Evolutionary conservation across 163 green algal genomes (phyloP), one percentile per base, ranked within the genome.

Genomic region (Dunaliella salina): DNA sequence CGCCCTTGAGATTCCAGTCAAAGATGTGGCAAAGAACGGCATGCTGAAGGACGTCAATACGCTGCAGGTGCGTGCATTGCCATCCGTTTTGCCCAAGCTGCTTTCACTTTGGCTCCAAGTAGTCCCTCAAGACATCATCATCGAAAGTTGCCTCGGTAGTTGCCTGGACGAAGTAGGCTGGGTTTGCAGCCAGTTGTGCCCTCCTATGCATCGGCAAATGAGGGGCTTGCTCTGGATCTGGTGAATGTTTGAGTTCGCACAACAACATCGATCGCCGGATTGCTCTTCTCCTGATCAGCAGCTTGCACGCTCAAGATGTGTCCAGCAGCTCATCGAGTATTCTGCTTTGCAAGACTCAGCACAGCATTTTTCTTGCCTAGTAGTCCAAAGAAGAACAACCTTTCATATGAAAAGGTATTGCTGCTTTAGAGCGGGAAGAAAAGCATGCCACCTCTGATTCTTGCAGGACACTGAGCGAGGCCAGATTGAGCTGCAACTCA

Each of bases 1-100:
- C 22, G 87, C 86, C 79, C 63, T 95, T 69, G 69, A 84, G 18
- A 86, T 96, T 34, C 81, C 87, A 0, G 90, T 96, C 11, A 50
- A 86, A 25, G 91, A 95, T 59, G 88, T 95, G 24, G 92, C 91
- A n/a, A 90, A 90, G 72, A 95, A 95, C 80, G 88, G 87, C 22
- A 86, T 85, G 15, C 72, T 96, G 45, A 91, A 92, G 85, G 93
- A 96, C 81, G 85, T 85, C 11, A 95, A 88, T 88, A 83, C 90
- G 35, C 88, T 96, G 85, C 83, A 93, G 63, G 63, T 75, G 63
- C 63, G 63, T 75, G 24, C 22, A 75, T 8, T 75, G 63, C 11
- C 1, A 1, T 75, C 40, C 40, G 8, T 50, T 50, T 50, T 50
- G 8, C 40, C 40, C 8, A 50, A 50, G 11, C 63, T 75, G 20